A percentile compares a stretch with the other conserved stretches of the same genome.
Evolutionary conservation across 1,284 basidiomycete species (phyloP).

Genomic region (Sanguinoderma infundibulare): DNA sequence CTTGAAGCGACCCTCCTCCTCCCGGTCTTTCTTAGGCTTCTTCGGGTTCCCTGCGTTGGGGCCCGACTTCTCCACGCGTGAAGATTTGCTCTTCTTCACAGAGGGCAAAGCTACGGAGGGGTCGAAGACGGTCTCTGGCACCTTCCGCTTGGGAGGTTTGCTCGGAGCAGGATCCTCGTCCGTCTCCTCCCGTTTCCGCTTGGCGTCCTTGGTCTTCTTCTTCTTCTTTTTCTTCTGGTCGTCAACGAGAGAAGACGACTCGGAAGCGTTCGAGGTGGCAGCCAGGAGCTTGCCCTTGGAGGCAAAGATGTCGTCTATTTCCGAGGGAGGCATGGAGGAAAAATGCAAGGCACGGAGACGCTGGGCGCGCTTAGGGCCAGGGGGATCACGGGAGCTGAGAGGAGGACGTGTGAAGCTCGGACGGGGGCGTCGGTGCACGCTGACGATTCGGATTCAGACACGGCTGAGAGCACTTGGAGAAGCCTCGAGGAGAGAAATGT

Average conservation of each 20-base stretch:
- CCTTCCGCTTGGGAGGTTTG: constrained; percentile 43
- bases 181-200: constrained; percentile 26
- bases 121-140: constrained; percentile 66
- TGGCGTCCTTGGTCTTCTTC: constrained; percentile 38
- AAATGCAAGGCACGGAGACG: constrained; percentile 14
- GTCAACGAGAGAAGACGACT: constrained; percentile 31
- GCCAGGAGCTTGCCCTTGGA: constrained; percentile 47
- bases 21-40: constrained; percentile 33
- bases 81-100: constrained; percentile 35
- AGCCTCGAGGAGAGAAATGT: constrained; percentile 14
- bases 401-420: background rate
- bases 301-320: constrained; percentile 83
- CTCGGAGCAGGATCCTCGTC: constrained; percentile 23
- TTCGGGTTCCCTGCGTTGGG: constrained; percentile 27
- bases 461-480: no score
- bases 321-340: constrained; percentile 44
- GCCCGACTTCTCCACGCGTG: constrained; percentile 25
- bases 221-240: constrained; percentile 50
- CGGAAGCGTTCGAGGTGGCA: constrained; percentile 28
- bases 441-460: background rate
- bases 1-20: constrained; percentile 63
- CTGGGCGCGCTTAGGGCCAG: background rate
- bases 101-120: constrained; percentile 44
- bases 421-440: background rate
- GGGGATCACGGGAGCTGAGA: background rate